phyloP scores from a whole-genome alignment of 2,329 filamentous ascomycete species.

The Aureobasidium sp. region DNA sequence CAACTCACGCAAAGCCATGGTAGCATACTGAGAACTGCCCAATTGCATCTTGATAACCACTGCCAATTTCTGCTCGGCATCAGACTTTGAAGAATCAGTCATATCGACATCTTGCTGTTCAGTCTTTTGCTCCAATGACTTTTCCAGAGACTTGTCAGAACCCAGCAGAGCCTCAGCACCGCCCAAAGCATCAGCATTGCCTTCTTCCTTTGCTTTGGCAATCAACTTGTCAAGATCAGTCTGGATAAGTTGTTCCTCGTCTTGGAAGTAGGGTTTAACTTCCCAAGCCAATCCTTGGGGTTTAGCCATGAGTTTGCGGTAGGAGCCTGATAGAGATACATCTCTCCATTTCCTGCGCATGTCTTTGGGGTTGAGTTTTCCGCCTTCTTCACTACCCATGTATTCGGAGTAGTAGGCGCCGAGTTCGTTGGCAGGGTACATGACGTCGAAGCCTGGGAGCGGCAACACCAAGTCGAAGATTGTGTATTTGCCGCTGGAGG shows the following conservation, averaged over 20 bases:
- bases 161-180: slow-evolving; percentile 16
- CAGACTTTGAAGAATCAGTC: background rate
- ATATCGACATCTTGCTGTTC: background rate
- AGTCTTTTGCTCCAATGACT: background rate
- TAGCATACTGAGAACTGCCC: slow-evolving; percentile 73
- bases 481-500: slow-evolving; percentile 62
- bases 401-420: slow-evolving; percentile 78
- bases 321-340: slow-evolving; percentile 78
- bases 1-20: slow-evolving; percentile 71
- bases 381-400: slow-evolving; percentile 74
- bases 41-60: slow-evolving; percentile 67
- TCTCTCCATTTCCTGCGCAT: slow-evolving; percentile 86
- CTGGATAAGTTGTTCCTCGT: slow-evolving; percentile 75
- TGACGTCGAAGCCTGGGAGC: slow-evolving; percentile 81
- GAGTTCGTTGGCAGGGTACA: slow-evolving; percentile 77
- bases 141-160: slow-evolving; percentile 14
- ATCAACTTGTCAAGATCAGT: slow-evolving; percentile 70
- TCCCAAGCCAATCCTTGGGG: slow-evolving; percentile 59
- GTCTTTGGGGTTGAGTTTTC: slow-evolving; percentile 67
- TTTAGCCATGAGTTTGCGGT: slow-evolving; percentile 72
- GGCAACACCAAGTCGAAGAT: slow-evolving; percentile 89
- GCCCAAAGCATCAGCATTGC: slow-evolving; percentile 16
- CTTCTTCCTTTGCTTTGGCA: slow-evolving; percentile 22
- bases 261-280: slow-evolving; percentile 59
- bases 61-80: slow-evolving; percentile 45